Conservation (phyloP, 2,329 filamentous ascomycete species). For the Aspergillus latus region DNA sequence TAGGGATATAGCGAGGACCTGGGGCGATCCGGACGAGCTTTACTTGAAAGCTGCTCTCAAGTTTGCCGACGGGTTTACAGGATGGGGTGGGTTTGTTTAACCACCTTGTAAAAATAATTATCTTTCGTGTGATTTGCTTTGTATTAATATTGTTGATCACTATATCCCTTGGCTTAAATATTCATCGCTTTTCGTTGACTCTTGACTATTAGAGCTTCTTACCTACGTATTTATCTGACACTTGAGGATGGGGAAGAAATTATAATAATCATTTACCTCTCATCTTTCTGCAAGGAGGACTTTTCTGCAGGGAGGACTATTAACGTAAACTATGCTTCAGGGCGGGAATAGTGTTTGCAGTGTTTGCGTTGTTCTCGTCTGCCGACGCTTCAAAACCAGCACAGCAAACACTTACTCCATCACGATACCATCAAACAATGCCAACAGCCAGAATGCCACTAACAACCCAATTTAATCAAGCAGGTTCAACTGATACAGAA, state of each 20-base stretch:
- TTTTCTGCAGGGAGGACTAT: too few species aligned
- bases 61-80: constrained; percentile 57
- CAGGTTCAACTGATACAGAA: neutral
- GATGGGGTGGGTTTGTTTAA: constrained; percentile 59
- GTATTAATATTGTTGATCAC: neutral
- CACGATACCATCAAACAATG: neutral
- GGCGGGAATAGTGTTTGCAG: too few species aligned
- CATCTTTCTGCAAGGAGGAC: neutral
- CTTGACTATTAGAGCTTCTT: too few species aligned
- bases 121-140: neutral
- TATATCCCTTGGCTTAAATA: too few species aligned
- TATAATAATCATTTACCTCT: neutral
- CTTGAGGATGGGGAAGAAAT: too few species aligned
- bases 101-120: neutral
- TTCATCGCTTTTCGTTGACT: too few species aligned
- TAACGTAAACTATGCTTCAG: too few species aligned
- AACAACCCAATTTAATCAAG: neutral
- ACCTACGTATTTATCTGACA: too few species aligned
- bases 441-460: neutral
- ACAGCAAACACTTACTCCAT: neutral
- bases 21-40: constrained; percentile 46
- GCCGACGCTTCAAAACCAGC: neutral
- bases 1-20: constrained; percentile 36
- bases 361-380: neutral
- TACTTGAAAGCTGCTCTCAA: constrained; percentile 53